Percentiles rank a stretch among this genome's conserved stretches.
These are phyloP conservation scores for Ophiognomonia clavigignenti-juglandacearum DNA, from an alignment of 2,329 filamentous ascomycete species.

Conservation along the genomic window DNA sequence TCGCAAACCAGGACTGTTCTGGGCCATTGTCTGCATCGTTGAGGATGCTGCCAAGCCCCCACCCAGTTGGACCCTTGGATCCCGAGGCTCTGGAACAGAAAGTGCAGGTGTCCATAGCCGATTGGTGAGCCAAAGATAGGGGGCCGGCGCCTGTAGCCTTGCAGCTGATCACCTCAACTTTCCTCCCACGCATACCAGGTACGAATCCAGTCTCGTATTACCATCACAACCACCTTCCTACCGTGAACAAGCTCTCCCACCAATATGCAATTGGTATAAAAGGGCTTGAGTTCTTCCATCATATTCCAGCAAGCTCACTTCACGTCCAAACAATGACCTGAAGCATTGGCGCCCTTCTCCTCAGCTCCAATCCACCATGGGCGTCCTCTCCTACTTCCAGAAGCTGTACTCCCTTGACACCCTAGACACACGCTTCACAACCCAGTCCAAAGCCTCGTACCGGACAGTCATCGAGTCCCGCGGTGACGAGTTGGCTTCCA, in stretches of 20 bases:
- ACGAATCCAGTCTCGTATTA: not conserved
- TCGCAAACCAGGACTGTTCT: no score
- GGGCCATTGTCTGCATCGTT: no score
- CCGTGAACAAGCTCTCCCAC: not conserved
- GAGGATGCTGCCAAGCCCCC: no score
- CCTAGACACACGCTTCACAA: slow-evolving; percentile 50
- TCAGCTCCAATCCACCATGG: slow-evolving; percentile 8
- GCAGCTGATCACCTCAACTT: slow-evolving; percentile 5
- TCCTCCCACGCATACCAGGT: not conserved
- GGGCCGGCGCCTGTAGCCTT: slow-evolving; percentile 5
- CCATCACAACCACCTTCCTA: not conserved
- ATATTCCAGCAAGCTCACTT: not conserved
- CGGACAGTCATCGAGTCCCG: slow-evolving; percentile 50
- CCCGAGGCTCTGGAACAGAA: slow-evolving; percentile 6
- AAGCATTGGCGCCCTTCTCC: not conserved
- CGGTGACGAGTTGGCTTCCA: slow-evolving; percentile 35
- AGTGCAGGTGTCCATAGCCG: slow-evolving; percentile 2
- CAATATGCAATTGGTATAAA: not conserved
- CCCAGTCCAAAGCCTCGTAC: slow-evolving; percentile 64
- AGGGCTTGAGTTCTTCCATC: not conserved
- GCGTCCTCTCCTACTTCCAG: slow-evolving; percentile 41
- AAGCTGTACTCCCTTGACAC: slow-evolving; percentile 45
- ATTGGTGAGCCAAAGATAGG: slow-evolving; percentile 7
- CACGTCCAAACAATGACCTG: slow-evolving; percentile 9
- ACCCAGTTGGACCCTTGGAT: no score